Evolutionary conservation across 495 filamentous ascomycete species (phyloP), one percentile per base, ranked within the genome.

Genomic region (Barbatosphaeria neglecta): DNA sequence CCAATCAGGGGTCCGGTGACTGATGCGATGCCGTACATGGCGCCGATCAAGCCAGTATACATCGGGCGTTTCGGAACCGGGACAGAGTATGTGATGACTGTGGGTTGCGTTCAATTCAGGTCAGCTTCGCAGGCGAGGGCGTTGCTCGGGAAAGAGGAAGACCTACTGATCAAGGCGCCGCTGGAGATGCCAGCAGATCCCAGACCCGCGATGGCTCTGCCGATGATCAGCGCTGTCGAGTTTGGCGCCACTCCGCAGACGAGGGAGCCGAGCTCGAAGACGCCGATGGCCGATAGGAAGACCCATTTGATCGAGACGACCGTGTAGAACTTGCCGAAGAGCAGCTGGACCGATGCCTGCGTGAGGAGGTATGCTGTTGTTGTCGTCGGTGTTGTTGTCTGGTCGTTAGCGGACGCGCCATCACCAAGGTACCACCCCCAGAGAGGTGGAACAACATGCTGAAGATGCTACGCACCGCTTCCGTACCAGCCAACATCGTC

Each of bases 281-380:
- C 15, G 6, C 41, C 52, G 38, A 77, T 64, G 23, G 62, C 56
- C 20, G 46, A 18, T 16, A 76, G 46, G 35, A 68, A 76, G 15
- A 55, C 71, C 66, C 64, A 78, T 55, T 86, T 85, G 47, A 78
- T 69, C 16, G 74, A 70, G 60, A 79, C 87, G 66, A 85, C 84
- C 7, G 73, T 81, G 64, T 86, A 90, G 22, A 89, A 53, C 56
- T 82, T 83, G 42, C 86, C 86, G 50, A 82, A 85, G 37, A 82
- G 62, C 23, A 88, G 63, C 51, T 82, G 81, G n/a, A n/a, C n/a
- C n/a, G n/a, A n/a, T n/a, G n/a, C n/a, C n/a, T n/a, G n/a, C n/a
- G n/a, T n/a, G n/a, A n/a, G n/a, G n/a, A n/a, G n/a, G n/a, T n/a
- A n/a, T n/a, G n/a, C n/a, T n/a, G n/a, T n/a, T n/a, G n/a, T n/a